phyloP scores from a whole-genome alignment of 2,329 filamentous ascomycete genomes.

The Sodiomyces alkalinus region DNA sequence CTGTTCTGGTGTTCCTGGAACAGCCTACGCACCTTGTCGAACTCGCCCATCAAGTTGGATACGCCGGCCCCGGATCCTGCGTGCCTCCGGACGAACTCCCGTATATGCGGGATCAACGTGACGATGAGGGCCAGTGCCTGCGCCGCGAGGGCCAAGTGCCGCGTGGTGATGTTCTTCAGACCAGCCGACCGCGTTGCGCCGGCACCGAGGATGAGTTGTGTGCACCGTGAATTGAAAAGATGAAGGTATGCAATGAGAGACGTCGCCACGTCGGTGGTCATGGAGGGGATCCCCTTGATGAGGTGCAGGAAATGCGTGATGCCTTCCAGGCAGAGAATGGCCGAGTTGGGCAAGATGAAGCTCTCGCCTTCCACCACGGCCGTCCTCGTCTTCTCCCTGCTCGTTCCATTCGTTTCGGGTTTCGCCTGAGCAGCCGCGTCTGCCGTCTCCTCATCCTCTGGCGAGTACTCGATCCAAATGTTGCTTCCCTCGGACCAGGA shows the following conservation, averaged over 20 bases:
- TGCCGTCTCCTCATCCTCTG: slow-evolving; percentile 7
- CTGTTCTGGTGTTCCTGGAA: slow-evolving; percentile 81
- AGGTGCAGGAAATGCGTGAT: slow-evolving; percentile 74
- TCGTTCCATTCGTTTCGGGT: slow-evolving; percentile 30
- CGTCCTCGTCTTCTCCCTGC: slow-evolving; percentile 50
- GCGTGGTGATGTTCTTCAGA: slow-evolving; percentile 90
- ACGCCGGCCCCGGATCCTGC: slow-evolving; percentile 34
- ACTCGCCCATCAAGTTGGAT: slow-evolving; percentile 57
- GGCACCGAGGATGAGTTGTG: slow-evolving; percentile 90
- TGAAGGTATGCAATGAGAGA: slow-evolving; percentile 76
- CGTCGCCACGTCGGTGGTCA: slow-evolving; percentile 68
- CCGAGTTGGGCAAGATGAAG: slow-evolving; percentile 75
- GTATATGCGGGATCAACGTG: slow-evolving; percentile 72
- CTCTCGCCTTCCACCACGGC: slow-evolving; percentile 73
- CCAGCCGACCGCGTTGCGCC: slow-evolving; percentile 81
- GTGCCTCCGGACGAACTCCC: slow-evolving; percentile 81
- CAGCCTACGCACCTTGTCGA: slow-evolving; percentile 71
- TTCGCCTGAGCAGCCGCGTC: no score
- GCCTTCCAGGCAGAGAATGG: slow-evolving; percentile 63
- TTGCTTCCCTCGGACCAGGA: slow-evolving; percentile 49
- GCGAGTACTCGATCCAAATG: slow-evolving; percentile 30
- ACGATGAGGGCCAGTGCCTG: slow-evolving; percentile 82
- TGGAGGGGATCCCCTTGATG: slow-evolving; percentile 71
- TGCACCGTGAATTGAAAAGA: slow-evolving; percentile 88
- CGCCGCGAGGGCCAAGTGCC: slow-evolving; percentile 81